These are phyloP conservation scores for Dactylis glomerata DNA, from an alignment of 176 grass and related monocot species.

Conservation along the genomic window DNA sequence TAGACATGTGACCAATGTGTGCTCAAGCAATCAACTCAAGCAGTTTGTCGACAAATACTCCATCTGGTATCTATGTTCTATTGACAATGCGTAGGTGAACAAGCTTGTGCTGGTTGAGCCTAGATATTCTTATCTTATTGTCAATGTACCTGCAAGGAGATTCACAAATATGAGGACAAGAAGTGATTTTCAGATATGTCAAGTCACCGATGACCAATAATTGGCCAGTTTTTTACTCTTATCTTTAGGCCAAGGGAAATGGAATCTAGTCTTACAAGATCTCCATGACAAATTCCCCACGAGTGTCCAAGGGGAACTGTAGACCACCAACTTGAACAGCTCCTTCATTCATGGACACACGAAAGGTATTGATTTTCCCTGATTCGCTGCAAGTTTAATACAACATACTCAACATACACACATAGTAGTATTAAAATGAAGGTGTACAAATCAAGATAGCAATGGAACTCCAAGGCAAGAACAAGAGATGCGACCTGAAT, in stretches of 20 bases:
- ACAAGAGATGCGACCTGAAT: neutral
- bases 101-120: constrained; percentile 42
- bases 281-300: constrained; percentile 57
- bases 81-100: constrained; percentile 64
- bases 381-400: constrained; percentile 45
- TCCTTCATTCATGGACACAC: constrained; percentile 53
- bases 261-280: constrained; percentile 46
- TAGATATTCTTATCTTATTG: constrained; percentile 76
- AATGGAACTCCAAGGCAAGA: neutral
- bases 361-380: constrained; percentile 40
- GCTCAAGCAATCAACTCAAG: neutral
- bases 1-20: neutral
- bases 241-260: constrained; percentile 3
- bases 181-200: neutral
- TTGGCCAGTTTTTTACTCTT: neutral
- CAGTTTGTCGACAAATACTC: neutral
- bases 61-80: constrained; percentile 28
- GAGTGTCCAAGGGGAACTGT: constrained; percentile 55
- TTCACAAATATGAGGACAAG: constrained; percentile 11
- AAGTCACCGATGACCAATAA: neutral
- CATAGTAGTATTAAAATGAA: neutral
- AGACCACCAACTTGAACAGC: constrained; percentile 48
- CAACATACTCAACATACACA: neutral
- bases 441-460: neutral
- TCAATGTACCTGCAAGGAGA: constrained; percentile 67